Base-by-base conservation (phyloP, 208 protist species). In the Trypanosoma melophagium region DNA sequence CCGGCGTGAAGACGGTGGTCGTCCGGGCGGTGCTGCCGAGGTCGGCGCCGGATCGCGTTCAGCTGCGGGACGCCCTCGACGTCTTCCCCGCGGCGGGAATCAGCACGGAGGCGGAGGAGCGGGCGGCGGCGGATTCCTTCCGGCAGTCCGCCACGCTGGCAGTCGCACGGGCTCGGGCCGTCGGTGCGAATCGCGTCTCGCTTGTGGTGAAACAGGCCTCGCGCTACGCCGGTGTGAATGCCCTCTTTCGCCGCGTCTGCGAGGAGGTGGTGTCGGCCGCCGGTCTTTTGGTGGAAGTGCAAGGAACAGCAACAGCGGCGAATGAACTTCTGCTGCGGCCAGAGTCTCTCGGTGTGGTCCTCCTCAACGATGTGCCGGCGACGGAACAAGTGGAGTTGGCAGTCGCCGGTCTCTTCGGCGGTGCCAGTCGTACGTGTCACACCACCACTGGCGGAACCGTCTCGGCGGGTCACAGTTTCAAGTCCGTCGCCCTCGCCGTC, bases 301-400 rank as follows among this genome's bases (percentile, higher is more conserved):
- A 79, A 13, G 66, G 62, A 51, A 93, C 89, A 16, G 75, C 84
- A 1, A 59, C 65, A n/a, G 85, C 75, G 2, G 62, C 80, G 13
- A 95, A 93, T 75, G 71, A 80, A 40, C 78, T 95, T 21, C 53
- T 93, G 35, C 66, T 92, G 70, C 81, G 89, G 53, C 86, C 89
- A 5, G 89, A 95, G 73, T 79, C 68, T 49, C 64, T 80, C 57
- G 58, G 68, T 38, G 89, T 95, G 1, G 81, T 93, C 17, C 69
- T 93, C 28, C 66, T 85, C 41, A 90, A 87, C 63, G 89, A 95
- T 66, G 84, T 89, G 19, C 74, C 83, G 22, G 44, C 79, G 17
- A 76, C 80, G 38, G 85, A 89, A 75, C 80, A 90, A 52, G 76
- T 95, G 16, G 76, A 88, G 70, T 67, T 80, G 51, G 86, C 87